phyloP scores from a whole-genome alignment of 73 alveolate genomes.

The Paramecium sexaurelia region DNA sequence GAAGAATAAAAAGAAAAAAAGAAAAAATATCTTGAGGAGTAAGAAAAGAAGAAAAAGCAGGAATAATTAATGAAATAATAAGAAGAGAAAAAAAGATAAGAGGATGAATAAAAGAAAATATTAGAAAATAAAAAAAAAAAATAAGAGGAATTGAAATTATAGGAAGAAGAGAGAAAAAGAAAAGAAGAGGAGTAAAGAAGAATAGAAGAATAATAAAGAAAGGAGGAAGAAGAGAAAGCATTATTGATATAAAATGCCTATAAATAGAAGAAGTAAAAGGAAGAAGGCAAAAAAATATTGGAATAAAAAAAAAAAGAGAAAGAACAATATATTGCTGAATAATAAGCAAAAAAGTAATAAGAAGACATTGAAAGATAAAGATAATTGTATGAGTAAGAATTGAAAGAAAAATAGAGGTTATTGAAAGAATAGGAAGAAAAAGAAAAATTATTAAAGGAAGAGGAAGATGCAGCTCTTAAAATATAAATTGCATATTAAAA shows the following conservation, averaged over 20 bases:
- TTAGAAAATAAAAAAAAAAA: neutral
- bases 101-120: neutral
- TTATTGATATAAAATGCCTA: neutral
- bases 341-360: neutral
- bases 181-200: neutral
- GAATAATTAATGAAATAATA: neutral
- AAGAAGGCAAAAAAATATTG: conserved; percentile 10
- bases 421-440: conserved; percentile 22
- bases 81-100: neutral
- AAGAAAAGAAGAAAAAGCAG: neutral
- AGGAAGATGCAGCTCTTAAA: conserved; percentile 32
- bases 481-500: neutral
- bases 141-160: neutral
- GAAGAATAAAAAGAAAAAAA: conserved; percentile 11
- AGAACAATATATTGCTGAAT: neutral
- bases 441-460: neutral
- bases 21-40: neutral
- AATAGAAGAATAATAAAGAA: neutral
- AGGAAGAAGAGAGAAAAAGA: neutral
- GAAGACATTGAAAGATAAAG: neutral
- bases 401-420: neutral
- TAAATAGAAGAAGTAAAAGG: neutral
- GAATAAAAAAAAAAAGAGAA: conserved; percentile 16
- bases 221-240: conserved; percentile 45
- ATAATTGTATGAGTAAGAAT: neutral